Conservation (phyloP, 805 yeast genomes). For the Ogataea nakhonphanomensis region DNA sequence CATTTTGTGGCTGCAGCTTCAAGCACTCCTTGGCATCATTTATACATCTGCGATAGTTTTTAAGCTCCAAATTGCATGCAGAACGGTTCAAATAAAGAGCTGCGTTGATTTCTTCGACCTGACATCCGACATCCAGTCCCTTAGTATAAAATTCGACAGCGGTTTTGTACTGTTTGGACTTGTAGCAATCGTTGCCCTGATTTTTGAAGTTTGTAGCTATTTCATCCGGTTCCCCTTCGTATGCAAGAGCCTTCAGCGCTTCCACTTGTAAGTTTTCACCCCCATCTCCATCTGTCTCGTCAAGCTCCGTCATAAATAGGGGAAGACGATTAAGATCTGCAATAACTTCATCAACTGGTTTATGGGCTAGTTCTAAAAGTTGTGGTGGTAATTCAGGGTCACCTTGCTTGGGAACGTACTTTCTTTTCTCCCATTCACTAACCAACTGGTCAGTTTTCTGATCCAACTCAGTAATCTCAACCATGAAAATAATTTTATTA, state of each 20-base stretch:
- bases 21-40: constrained; percentile 80
- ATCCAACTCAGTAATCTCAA: constrained; percentile 28
- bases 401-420: constrained; percentile 37
- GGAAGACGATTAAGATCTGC: constrained; percentile 80
- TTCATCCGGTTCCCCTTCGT: constrained; percentile 94
- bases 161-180: constrained; percentile 62
- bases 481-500: constrained; percentile 20
- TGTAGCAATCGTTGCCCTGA: constrained; percentile 89
- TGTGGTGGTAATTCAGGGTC: constrained; percentile 84
- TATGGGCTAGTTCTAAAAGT: constrained; percentile 56
- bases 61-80: constrained; percentile 83
- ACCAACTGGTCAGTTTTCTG: constrained; percentile 21
- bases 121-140: constrained; percentile 71
- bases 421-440: constrained; percentile 33
- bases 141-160: constrained; percentile 79
- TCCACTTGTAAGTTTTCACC: constrained; percentile 75
- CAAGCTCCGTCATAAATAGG: constrained; percentile 88
- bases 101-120: constrained; percentile 49
- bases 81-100: constrained; percentile 80
- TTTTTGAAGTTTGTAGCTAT: constrained; percentile 83
- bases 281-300: constrained; percentile 71
- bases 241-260: constrained; percentile 86
- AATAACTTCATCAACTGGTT: constrained; percentile 72
- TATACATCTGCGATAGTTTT: constrained; percentile 81
- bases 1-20: constrained; percentile 58